Conservation (phyloP, 2,329 filamentous ascomycete genomes). For the Aureobasidium pullulans region DNA sequence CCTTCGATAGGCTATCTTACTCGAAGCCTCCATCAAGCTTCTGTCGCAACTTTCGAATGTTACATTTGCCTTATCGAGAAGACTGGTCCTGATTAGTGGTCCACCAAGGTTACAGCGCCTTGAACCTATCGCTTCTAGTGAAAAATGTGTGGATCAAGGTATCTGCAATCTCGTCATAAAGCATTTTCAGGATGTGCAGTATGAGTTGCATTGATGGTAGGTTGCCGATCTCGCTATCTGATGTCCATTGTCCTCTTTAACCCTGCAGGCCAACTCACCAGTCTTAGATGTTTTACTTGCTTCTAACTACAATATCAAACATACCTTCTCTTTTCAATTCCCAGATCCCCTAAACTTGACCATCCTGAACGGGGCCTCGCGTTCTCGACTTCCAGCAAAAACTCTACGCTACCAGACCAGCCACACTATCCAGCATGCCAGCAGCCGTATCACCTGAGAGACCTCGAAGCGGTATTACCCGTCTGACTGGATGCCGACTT, state of each 20-base stretch:
- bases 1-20: neutral
- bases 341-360: too few species aligned
- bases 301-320: neutral
- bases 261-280: too few species aligned
- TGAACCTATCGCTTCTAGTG: neutral
- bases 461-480: constrained; percentile 51
- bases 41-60: neutral
- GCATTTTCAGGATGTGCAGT: neutral
- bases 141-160: neutral
- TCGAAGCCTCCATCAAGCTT: neutral
- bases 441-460: constrained; percentile 31
- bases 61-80: neutral
- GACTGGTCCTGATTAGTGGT: neutral
- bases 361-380: too few species aligned
- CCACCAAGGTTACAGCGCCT: neutral
- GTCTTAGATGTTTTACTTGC: neutral
- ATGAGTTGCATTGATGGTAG: neutral
- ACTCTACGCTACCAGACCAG: too few species aligned
- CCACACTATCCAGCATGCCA: constrained; percentile 27
- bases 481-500: constrained; percentile 62
- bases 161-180: neutral
- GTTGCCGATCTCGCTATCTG: neutral
- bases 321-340: too few species aligned
- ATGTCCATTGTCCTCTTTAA: neutral
- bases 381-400: too few species aligned